Evolutionary conservation across 2,329 filamentous ascomycete genomes (phyloP), one percentile per base, ranked within the genome.

Genomic region (Curvularia verruculosa): DNA sequence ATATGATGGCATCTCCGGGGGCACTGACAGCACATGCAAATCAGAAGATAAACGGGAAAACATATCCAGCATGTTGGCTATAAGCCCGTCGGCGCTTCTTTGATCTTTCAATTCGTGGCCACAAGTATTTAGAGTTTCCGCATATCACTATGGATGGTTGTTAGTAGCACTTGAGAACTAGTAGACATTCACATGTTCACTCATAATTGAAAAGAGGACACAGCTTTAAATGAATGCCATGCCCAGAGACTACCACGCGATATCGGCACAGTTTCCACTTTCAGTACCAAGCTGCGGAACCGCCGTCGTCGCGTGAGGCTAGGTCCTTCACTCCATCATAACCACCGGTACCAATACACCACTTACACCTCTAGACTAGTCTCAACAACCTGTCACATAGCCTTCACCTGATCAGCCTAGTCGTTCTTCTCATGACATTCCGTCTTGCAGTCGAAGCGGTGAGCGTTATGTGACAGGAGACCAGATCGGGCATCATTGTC

Each of bases 381-480:
- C 6, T 34, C 8, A 12, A 6, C n/a, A 29, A 21, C 9, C 5
- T 6, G 9, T 2, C 15, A 12, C 7, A 9, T 18, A 13, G 2
- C 18, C 40, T 7, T n/a, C 40, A 19, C 21, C 18, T 41, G 21
- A 43, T 40, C 8, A 41, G 8, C 26, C 3, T 36, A 36, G 34
- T 46, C 10, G 23, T n/a, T 15, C 24, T 39, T 21, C 24, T 6
- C 39, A 43, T 24, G 29, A 46, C 18, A 24, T 13, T 23, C 34
- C 36, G 26, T 37, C 26, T 21, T 9, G 18, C 24, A 24, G 3
- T 24, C 29, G n/a, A 19, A 48, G 49, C 54, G 54, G 54, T 56
- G 54, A 48, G 37, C 15, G 37, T 43, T 34, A 43, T 8, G 34
- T 31, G 31, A n/a, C 54, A 56, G 49, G 36, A 56, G 37, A 43